Evolutionary conservation across 2,329 filamentous ascomycete species (phyloP).

Genomic region (Talaromyces sp.): DNA sequence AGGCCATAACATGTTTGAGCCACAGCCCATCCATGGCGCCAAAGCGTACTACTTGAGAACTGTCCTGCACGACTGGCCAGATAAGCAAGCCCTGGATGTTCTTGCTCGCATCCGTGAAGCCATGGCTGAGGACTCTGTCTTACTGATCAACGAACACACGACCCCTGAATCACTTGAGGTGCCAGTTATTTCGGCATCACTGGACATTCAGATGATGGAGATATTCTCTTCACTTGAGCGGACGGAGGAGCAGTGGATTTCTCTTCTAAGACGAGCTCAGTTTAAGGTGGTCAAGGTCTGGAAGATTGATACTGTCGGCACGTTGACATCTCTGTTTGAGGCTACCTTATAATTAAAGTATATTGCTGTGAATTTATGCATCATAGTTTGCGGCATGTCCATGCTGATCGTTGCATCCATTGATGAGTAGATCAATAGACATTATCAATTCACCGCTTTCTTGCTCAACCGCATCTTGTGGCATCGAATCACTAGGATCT

Average conservation of each 20-base stretch:
- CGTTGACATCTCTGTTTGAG: conserved; percentile 2
- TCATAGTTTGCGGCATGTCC: background rate
- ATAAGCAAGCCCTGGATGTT: conserved; percentile 22
- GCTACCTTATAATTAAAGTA: background rate
- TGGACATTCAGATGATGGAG: conserved; percentile 25
- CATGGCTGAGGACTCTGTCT: conserved; percentile 26
- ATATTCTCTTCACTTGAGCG: conserved; percentile 23
- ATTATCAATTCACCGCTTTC: background rate
- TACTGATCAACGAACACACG: conserved; percentile 29
- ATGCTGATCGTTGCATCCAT: background rate
- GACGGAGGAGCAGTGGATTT: conserved; percentile 23
- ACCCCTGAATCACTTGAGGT: background rate
- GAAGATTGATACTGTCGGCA: background rate
- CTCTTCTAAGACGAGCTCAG: conserved; percentile 21
- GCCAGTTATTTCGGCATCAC: background rate
- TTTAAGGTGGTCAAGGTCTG: conserved; percentile 17
- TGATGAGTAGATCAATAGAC: background rate
- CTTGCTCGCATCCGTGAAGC: conserved; percentile 21
- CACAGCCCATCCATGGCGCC: conserved; percentile 24
- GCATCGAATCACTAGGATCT: background rate
- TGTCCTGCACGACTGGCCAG: conserved; percentile 30
- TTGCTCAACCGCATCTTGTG: background rate
- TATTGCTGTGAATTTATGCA: background rate
- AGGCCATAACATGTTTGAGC: conserved; percentile 22
- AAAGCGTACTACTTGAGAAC: conserved; percentile 27